Evolutionary conservation across 495 filamentous ascomycete genomes (phyloP), one percentile per base, ranked within the genome.

Genomic region (Penicillium mononematosum): DNA sequence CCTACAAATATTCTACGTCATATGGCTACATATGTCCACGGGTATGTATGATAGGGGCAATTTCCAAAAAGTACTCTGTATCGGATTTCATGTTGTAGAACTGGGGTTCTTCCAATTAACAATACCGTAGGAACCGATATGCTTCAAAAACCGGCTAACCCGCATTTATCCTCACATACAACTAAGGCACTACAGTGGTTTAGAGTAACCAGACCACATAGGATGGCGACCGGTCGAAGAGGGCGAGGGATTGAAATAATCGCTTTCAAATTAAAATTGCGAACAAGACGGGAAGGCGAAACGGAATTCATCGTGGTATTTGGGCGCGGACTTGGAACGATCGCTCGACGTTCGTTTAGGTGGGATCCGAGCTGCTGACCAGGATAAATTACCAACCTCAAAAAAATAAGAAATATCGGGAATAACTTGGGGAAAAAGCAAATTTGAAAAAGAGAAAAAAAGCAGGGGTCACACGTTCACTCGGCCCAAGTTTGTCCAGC

Each of bases 341-440:
- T 71, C 65, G 73, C 67, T 74, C 73, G 73, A 73, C 68, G 71
- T 69, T 68, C 64, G 75, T 66, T 75, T 75, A 71, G 68, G 48
- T 62, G 56, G 64, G 63, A 61, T 69, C 71, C 70, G 70, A 73
- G 75, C 71, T 74, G 75, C 72, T 72, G 70, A 73, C 66, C 65
- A 70, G 56, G 63, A 70, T 67, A 69, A 72, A 69, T 53, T 67
- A 67, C 66, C 58, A 56, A 65, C 53, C 63, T 56, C 60, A 50
- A 45, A 51, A 32, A 49, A 51, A 27, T 61, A 46, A 60, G 27
- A 48, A 41, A 55, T 14, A 14, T 48, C 50, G 56, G 19, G 41
- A 34, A 42, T 38, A 53, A 53, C 43, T 64, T 25, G 39, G 53
- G 49, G 22, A 19, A 34, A 34, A 34, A n/a, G 19, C 17, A 25